These are phyloP conservation scores for Metrosideros polymorpha DNA, from an alignment of 441 rosid genomes.

Conservation along the genomic window DNA sequence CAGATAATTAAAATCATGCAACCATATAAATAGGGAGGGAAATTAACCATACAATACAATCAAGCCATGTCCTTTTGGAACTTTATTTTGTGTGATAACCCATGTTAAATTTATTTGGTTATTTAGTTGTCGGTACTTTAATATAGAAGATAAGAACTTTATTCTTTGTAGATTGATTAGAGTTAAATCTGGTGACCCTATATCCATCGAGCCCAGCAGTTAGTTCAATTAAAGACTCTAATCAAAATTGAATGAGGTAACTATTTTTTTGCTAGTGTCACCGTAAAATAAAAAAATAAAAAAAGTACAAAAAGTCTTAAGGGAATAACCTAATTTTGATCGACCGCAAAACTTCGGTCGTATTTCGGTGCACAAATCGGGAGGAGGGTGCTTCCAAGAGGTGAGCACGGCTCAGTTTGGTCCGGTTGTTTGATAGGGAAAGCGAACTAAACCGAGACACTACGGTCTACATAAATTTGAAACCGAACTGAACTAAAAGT, in stretches of 20 bases:
- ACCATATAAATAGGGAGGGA: neutral
- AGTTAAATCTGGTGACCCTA: neutral
- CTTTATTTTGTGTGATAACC: neutral
- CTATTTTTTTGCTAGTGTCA: neutral
- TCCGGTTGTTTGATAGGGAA: neutral
- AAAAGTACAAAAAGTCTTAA: neutral
- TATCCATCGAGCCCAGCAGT: fast-evolving
- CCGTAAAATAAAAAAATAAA: neutral
- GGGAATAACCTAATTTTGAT: neutral
- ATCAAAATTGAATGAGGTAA: neutral
- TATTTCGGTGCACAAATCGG: neutral
- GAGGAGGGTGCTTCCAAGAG: too few species aligned
- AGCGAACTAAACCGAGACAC: neutral
- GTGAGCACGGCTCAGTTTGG: neutral
- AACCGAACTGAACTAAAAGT: neutral
- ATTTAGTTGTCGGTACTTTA: neutral
- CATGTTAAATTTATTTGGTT: neutral
- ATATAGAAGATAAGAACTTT: neutral
- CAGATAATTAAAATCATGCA: neutral
- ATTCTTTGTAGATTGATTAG: neutral
- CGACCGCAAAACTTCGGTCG: neutral
- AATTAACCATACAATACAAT: neutral
- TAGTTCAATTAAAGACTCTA: neutral
- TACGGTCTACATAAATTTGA: neutral
- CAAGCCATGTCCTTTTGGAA: fast-evolving